A percentile compares a stretch with the other conserved stretches of the same genome.
Conservation (phyloP, 257 asterid genomes). For the Primulina eburnea region DNA sequence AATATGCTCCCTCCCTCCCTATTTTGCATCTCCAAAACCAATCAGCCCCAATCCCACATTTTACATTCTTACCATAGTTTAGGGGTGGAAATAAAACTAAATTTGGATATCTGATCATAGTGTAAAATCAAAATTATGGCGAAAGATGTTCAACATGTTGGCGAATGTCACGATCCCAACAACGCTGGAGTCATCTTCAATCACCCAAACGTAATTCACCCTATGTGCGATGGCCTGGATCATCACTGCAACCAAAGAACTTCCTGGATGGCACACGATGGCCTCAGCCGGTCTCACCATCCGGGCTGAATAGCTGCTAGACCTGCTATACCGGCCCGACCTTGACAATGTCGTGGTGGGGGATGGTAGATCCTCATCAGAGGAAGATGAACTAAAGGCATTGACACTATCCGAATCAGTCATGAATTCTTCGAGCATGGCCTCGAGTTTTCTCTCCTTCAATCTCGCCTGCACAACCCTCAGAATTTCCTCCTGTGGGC, state of each 20-base stretch:
- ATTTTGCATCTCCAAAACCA: neutral
- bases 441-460: conserved; percentile 54
- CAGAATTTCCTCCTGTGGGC: conserved; percentile 68
- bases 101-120: conserved; percentile 16
- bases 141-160: neutral
- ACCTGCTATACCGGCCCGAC: conserved; percentile 39
- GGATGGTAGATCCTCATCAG: conserved; percentile 50
- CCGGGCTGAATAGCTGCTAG: conserved; percentile 50
- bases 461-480: conserved; percentile 51
- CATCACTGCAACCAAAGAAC: conserved; percentile 90
- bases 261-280: conserved; percentile 66
- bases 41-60: neutral
- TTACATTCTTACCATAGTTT: neutral
- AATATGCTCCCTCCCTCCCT: no score
- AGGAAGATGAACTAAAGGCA: conserved; percentile 31
- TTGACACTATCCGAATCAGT: conserved; percentile 6
- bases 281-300: conserved; percentile 74
- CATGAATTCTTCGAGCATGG: conserved; percentile 51
- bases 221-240: conserved; percentile 82
- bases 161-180: conserved; percentile 43
- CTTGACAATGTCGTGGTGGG: conserved; percentile 33
- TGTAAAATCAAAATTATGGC: neutral
- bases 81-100: neutral
- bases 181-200: conserved; percentile 67
- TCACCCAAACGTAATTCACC: conserved; percentile 82